A percentile compares a stretch with the other conserved stretches of the same genome.
Evolutionary conservation across 1,284 basidiomycete genomes (phyloP).

Genomic region (Neonothopanus nambi): DNA sequence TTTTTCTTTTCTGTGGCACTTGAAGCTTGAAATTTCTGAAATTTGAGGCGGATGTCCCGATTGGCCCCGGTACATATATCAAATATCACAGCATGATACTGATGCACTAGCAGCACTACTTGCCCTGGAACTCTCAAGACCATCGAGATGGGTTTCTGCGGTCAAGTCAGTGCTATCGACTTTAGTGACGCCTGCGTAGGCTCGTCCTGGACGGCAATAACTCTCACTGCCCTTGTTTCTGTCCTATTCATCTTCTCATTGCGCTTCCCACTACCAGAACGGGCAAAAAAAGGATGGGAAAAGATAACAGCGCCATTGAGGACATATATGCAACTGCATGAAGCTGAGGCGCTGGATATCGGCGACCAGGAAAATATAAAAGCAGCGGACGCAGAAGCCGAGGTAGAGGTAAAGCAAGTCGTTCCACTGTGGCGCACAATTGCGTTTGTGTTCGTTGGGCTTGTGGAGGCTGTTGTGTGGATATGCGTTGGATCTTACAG

Average conservation of each 20-base stretch:
- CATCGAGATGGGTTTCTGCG: background rate
- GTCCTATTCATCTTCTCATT: constrained; percentile 38
- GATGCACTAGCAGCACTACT: no score
- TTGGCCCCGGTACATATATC: no score
- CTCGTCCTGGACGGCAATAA: constrained; percentile 52
- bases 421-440: constrained; percentile 58
- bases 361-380: constrained; percentile 23
- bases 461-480: constrained; percentile 53
- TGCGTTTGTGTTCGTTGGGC: constrained; percentile 48
- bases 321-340: constrained; percentile 54
- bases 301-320: constrained; percentile 39
- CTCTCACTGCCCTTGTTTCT: constrained; percentile 51
- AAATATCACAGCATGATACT: no score
- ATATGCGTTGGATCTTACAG: constrained; percentile 46
- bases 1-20: no score
- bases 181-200: constrained; percentile 54
- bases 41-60: no score
- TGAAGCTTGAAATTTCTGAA: no score
- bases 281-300: constrained; percentile 32
- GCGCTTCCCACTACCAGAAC: constrained; percentile 36
- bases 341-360: constrained; percentile 54
- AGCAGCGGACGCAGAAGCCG: constrained; percentile 25
- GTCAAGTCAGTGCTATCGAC: constrained; percentile 34
- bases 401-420: constrained; percentile 23
- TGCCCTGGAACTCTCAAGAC: no score